These are phyloP conservation scores for Dryas integrifolia DNA, from an alignment of 331 rosid species.

Conservation along the genomic window DNA sequence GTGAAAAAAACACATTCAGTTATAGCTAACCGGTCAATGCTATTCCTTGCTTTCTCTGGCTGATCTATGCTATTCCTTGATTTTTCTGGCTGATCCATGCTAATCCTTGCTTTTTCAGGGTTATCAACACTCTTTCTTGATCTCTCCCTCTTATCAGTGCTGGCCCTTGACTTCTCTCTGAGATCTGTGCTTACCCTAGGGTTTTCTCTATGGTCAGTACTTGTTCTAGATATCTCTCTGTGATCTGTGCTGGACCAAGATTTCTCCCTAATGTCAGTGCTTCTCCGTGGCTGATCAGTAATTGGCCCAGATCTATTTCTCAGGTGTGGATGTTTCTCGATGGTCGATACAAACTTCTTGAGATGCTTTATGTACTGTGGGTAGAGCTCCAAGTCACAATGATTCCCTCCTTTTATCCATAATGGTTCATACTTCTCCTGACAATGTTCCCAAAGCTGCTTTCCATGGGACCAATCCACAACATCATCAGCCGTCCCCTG, in stretches of 20 bases:
- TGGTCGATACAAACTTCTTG: constrained; percentile 58
- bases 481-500: constrained; percentile 85
- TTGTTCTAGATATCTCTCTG: constrained; percentile 47
- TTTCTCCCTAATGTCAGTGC: constrained; percentile 71
- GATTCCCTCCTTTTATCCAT: constrained; percentile 88
- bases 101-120: constrained; percentile 42
- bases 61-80: constrained; percentile 12
- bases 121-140: constrained; percentile 54
- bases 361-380: constrained; percentile 83
- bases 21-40: constrained; percentile 77
- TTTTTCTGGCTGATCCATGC: constrained; percentile 38
- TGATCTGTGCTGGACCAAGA: constrained; percentile 60
- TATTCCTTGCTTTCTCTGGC: constrained; percentile 60
- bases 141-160: constrained; percentile 58
- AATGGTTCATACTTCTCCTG: constrained; percentile 84
- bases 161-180: constrained; percentile 56
- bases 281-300: constrained; percentile 53
- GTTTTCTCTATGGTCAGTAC: constrained; percentile 52
- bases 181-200: constrained; percentile 43
- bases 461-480: constrained; percentile 88
- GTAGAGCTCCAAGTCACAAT: constrained; percentile 75
- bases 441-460: constrained; percentile 83
- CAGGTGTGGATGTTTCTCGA: constrained; percentile 46
- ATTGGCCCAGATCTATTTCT: constrained; percentile 39
- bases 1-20: not conserved